These are phyloP conservation scores for Wickerhamiella alocasiicola DNA, from an alignment of 805 yeast species.

Conservation along the genomic window DNA sequence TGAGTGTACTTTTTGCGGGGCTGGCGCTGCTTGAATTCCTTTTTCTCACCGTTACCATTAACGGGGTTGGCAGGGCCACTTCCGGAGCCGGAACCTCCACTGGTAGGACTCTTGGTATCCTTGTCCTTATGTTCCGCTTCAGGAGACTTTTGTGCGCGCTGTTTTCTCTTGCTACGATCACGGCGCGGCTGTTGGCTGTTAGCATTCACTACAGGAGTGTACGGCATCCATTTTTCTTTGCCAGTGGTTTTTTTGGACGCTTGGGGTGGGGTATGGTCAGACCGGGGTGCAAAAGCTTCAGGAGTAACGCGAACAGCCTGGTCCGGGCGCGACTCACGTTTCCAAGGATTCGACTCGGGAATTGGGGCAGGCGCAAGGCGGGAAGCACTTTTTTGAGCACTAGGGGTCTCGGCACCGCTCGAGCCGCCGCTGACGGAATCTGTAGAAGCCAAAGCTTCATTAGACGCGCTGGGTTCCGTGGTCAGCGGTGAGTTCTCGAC, in stretches of 20 bases:
- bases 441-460: neutral
- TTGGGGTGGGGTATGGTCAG: slow-evolving; percentile 11
- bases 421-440: neutral
- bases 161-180: neutral
- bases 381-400: neutral
- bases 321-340: slow-evolving; percentile 21
- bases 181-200: slow-evolving; percentile 13
- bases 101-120: neutral
- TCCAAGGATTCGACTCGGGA: slow-evolving; percentile 55
- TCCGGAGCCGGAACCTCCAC: neutral
- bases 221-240: slow-evolving; percentile 39
- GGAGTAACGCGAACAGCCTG: slow-evolving; percentile 7
- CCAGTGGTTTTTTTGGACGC: slow-evolving; percentile 27
- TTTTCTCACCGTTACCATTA: neutral
- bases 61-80: neutral
- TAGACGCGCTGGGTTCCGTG: neutral
- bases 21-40: slow-evolving; percentile 5
- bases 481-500: neutral
- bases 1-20: slow-evolving; percentile 8
- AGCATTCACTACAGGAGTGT: slow-evolving; percentile 19
- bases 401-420: neutral
- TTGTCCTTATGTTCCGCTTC: neutral
- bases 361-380: slow-evolving; percentile 53
- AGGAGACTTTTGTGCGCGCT: neutral
- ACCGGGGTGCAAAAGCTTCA: slow-evolving; percentile 7